A percentile compares a stretch with the other conserved stretches of the same genome.
phyloP scores from a whole-genome alignment of 1,139 yeast genomes.

The Candida buenavistaensis region DNA sequence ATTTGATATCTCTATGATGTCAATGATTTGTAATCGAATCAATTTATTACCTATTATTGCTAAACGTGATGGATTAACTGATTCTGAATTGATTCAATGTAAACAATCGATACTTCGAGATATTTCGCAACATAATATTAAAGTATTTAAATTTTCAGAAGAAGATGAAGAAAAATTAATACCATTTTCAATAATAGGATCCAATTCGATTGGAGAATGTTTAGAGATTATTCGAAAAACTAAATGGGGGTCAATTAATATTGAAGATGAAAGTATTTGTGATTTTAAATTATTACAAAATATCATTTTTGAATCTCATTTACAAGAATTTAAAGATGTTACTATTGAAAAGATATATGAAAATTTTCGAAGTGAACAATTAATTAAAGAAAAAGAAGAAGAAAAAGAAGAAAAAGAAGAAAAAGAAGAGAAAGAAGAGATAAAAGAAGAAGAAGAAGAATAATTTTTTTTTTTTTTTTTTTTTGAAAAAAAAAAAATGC shows the following conservation, averaged over 20 bases:
- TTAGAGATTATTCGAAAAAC: conserved; percentile 12
- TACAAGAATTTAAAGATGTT: conserved; percentile 65
- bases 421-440: too few species aligned
- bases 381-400: conserved; percentile 5
- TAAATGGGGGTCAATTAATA: conserved; percentile 23
- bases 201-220: conserved; percentile 7
- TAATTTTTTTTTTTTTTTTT: too few species aligned
- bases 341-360: conserved; percentile 65
- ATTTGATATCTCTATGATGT: conserved; percentile 51
- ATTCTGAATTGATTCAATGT: conserved; percentile 42
- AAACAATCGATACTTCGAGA: conserved; percentile 46
- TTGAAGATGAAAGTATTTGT: conserved; percentile 51
- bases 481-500: background rate
- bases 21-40: conserved; percentile 46
- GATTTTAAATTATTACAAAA: conserved; percentile 61
- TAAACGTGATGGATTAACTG: conserved; percentile 51
- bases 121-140: conserved; percentile 43
- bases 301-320: conserved; percentile 61
- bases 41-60: conserved; percentile 54
- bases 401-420: too few species aligned
- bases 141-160: conserved; percentile 48
- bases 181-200: conserved; percentile 25
- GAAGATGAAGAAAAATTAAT: conserved; percentile 16
- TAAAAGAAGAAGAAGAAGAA: too few species aligned
- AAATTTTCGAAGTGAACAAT: conserved; percentile 45